These are phyloP conservation scores for Erythrophleum ivorense DNA, from an alignment of 331 rosid species.

Conservation along the genomic window DNA sequence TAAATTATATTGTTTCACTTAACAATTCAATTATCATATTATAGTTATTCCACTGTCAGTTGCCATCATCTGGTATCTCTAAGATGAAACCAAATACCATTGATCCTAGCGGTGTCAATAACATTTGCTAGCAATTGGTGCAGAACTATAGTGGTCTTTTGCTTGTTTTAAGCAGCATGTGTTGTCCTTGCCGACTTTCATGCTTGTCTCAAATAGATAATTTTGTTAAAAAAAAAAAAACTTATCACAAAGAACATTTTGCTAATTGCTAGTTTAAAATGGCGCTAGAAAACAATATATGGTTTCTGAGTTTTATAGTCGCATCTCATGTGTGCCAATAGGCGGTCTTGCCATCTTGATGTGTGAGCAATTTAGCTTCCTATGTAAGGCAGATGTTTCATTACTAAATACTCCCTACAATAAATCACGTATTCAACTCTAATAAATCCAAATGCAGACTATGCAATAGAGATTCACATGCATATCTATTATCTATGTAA, in stretches of 20 bases:
- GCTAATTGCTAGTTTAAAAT: neutral
- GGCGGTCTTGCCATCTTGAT: neutral
- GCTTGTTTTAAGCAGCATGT: conserved; percentile 11
- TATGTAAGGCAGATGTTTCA: neutral
- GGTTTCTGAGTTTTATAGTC: neutral
- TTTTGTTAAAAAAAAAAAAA: neutral
- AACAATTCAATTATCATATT: neutral
- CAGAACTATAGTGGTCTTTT: neutral
- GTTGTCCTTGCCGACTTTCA: conserved; percentile 8
- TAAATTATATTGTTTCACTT: no score
- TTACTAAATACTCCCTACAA: neutral
- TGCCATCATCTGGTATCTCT: neutral
- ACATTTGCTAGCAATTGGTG: neutral
- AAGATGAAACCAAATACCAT: neutral
- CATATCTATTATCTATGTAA: neutral
- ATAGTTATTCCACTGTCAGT: conserved; percentile 11
- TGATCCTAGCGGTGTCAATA: neutral
- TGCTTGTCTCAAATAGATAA: neutral
- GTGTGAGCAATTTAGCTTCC: neutral
- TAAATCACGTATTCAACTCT: neutral
- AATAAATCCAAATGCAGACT: neutral
- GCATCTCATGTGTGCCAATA: neutral
- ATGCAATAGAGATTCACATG: neutral
- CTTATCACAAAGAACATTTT: neutral
- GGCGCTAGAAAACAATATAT: neutral